Base-by-base conservation (phyloP, 129 eudicot genomes). In the Flaveria ramosissima region DNA sequence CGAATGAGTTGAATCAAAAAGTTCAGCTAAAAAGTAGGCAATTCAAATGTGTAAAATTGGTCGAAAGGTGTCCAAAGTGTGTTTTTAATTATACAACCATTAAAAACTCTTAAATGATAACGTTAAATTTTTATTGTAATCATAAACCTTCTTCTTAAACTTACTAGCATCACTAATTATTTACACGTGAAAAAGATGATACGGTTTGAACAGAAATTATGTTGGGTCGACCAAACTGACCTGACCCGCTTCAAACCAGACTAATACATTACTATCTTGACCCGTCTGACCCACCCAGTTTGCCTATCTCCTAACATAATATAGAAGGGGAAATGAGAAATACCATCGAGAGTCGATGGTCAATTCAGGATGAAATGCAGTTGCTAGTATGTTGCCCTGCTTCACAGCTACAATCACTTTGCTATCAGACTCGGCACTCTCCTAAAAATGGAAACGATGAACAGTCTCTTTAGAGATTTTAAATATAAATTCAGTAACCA, bases 321-420 rank as follows among this genome's bases (percentile, higher is more conserved):
- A 69, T 14, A 15, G 36, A 70, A 51, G 30, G 21, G 17, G 70
- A 75, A 57, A 76, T 70, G 51, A 3, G 17, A 64, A 17, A 43
- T 82, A 89, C 98, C 98, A 94, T 86, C 98, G 83, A 41, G 92
- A 87, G 79, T 94, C 98, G 20, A 91, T 89, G 17, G 98, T 94
- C 65, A 94, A 55, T 76, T 94, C 98, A 24, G 98, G 98, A 82
- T 94, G 98, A 74, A 94, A 94, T 45, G 98, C 98, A 19, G 97
- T 94, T 73, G 93, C 98, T 27, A 94, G 88, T 86, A 94, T 75
- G 83, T 90, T 94, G 66, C 93, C 89, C 65, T 94, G 98, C 85
- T 81, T 94, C 47, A 94, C 96, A 21, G 98, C 98, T 51, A 94
- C 98, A 77, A 94, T 91, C 74, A 88, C 98, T 87, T 89, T 89